Conservation (phyloP, 2,329 filamentous ascomycete species). For the Aspergillus quadricinctus region DNA sequence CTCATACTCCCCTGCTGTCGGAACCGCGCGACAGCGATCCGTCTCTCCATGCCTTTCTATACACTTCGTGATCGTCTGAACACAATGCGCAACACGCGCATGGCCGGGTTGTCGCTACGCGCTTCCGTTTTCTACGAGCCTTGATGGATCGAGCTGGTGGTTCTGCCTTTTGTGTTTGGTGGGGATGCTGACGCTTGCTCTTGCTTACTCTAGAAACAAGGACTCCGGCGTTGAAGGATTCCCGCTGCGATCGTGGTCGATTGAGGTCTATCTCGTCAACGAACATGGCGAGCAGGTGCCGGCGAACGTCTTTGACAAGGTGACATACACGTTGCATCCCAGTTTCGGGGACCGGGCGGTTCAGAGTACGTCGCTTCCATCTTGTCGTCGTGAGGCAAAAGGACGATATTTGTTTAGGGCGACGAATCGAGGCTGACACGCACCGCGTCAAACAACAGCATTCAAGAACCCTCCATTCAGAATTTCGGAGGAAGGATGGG, state of each 20-base stretch:
- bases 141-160: not conserved
- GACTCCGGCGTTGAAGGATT: constrained; percentile 79
- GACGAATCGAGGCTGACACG: constrained; percentile 4
- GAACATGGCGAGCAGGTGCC: constrained; percentile 79
- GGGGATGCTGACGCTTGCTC: constrained; percentile 6
- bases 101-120: not conserved
- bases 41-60: constrained; percentile 4
- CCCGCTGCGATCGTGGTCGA: constrained; percentile 88
- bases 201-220: constrained; percentile 58
- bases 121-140: not conserved
- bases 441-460: constrained; percentile 43
- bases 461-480: constrained; percentile 82
- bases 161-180: not conserved
- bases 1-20: constrained; percentile 3
- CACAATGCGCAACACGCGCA: not conserved
- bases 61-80: not conserved
- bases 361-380: constrained; percentile 62
- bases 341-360: constrained; percentile 77
- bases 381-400: not conserved
- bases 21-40: not conserved
- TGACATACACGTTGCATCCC: constrained; percentile 87
- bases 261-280: constrained; percentile 79
- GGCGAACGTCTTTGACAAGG: constrained; percentile 85
- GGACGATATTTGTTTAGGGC: no score
- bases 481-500: constrained; percentile 94